These are phyloP conservation scores for Nannochloropsis salina DNA, from an alignment of 108 stramenopile species.

Conservation along the genomic window DNA sequence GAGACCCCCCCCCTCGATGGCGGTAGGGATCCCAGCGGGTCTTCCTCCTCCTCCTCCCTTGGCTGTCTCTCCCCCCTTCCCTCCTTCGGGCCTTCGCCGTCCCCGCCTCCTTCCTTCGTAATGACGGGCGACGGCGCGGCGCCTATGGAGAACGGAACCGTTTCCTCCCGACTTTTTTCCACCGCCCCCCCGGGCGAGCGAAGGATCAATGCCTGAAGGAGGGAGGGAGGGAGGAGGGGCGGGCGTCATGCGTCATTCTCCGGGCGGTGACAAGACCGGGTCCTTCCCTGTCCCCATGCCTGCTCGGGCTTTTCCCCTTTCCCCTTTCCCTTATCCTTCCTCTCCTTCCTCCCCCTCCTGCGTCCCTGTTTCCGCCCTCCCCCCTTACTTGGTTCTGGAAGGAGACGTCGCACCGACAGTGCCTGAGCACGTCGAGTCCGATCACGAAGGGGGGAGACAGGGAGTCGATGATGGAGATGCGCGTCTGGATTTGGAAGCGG, in stretches of 20 bases:
- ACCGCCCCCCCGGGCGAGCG: background rate
- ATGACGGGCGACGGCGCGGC: background rate
- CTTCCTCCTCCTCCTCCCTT: background rate
- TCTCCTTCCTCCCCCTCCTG: no score
- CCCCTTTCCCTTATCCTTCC: no score
- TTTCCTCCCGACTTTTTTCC: background rate
- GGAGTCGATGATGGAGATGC: background rate
- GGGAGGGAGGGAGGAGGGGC: background rate
- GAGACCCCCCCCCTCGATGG: background rate
- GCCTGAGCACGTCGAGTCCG: background rate
- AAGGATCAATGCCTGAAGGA: background rate
- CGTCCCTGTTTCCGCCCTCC: background rate
- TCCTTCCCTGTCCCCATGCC: no score
- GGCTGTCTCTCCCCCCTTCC: background rate
- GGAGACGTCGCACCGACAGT: background rate
- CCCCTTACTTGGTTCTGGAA: background rate
- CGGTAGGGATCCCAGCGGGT: background rate
- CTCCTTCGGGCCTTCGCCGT: background rate
- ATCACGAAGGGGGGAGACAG: background rate
- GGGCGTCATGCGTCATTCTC: background rate
- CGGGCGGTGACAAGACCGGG: no score
- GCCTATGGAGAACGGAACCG: background rate
- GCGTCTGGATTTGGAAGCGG: background rate
- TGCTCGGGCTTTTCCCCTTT: no score
- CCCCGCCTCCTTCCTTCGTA: background rate